Evolutionary conservation across 257 asterid species (phyloP).

Genomic region (Marsdenia floribunda): DNA sequence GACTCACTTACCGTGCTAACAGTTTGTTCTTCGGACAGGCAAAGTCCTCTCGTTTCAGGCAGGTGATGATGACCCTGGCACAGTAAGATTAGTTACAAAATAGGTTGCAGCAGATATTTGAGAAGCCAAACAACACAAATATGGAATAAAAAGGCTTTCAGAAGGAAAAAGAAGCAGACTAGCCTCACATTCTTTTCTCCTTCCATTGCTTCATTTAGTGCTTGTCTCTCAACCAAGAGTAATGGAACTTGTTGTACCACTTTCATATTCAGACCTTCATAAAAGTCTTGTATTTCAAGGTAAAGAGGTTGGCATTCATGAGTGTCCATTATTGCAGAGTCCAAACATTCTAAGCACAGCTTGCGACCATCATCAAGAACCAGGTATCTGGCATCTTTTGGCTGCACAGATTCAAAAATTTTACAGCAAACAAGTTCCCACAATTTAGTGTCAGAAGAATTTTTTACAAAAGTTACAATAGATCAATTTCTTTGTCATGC

Average conservation of each 20-base stretch:
- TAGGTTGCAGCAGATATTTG: not conserved
- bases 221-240: conserved; percentile 96
- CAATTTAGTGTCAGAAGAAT: not conserved
- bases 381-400: conserved; percentile 64
- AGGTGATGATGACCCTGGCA: conserved; percentile 85
- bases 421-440: conserved; percentile 4
- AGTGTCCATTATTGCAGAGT: conserved; percentile 97
- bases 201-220: conserved; percentile 94
- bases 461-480: not conserved
- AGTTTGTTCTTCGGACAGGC: conserved; percentile 93
- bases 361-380: conserved; percentile 87
- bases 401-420: conserved; percentile 37
- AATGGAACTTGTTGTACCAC: conserved; percentile 93
- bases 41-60: conserved; percentile 93
- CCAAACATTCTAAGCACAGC: conserved; percentile 90
- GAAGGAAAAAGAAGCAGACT: not conserved
- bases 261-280: conserved; percentile 92
- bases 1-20: conserved; percentile 62
- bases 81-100: not conserved
- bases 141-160: not conserved
- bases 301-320: conserved; percentile 95
- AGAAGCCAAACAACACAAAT: not conserved
- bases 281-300: conserved; percentile 89
- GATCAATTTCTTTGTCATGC: not conserved
- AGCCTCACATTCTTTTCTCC: conserved; percentile 78